These are phyloP conservation scores for Potentilla sterilis DNA, from an alignment of 306 rosid genomes.

Conservation along the genomic window DNA sequence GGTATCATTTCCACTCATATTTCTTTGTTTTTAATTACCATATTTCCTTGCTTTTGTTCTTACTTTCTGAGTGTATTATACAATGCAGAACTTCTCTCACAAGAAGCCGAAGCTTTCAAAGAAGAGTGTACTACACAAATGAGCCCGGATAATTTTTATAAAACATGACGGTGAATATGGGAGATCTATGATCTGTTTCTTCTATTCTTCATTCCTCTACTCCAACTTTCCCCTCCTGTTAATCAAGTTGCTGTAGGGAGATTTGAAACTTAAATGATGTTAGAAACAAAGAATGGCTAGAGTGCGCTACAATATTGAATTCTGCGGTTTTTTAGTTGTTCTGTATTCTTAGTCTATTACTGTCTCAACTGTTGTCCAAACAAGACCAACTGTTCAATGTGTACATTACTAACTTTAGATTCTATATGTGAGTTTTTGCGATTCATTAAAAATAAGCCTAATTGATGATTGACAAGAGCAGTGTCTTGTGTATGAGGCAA, in stretches of 20 bases:
- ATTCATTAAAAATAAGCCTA: background rate
- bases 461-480: background rate
- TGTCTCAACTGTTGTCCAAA: background rate
- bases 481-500: no score
- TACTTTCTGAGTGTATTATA: background rate
- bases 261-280: conserved; percentile 1
- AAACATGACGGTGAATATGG: background rate
- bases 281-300: background rate
- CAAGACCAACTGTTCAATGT: background rate
- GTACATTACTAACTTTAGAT: background rate
- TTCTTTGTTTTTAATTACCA: background rate
- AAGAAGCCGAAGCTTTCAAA: conserved; percentile 68
- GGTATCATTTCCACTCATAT: conserved; percentile 35
- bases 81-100: conserved; percentile 53
- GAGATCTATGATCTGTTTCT: no score
- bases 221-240: background rate
- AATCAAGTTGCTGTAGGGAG: background rate
- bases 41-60: background rate
- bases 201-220: background rate
- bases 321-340: no score
- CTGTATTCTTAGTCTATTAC: background rate
- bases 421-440: background rate
- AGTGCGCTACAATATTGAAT: background rate
- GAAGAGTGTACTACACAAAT: conserved; percentile 88
- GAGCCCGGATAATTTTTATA: conserved; percentile 16